Conservation (phyloP, 1,284 basidiomycete species). For the Bjerkandera adusta region DNA sequence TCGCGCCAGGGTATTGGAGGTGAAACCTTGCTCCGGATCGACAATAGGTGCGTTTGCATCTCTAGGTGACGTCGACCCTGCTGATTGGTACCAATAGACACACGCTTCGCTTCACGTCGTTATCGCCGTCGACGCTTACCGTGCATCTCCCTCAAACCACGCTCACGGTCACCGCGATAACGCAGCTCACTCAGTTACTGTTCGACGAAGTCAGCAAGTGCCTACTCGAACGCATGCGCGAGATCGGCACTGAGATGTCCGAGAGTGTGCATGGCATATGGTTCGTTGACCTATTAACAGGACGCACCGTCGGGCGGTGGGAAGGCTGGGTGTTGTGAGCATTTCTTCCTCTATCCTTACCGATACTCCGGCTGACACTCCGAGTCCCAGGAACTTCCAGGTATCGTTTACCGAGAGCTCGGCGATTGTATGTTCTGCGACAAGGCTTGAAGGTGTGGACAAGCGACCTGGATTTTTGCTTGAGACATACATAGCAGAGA, state of each 20-base stretch:
- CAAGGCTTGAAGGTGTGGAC: constrained; percentile 42
- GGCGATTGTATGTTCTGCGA: constrained; percentile 54
- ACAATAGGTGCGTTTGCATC: constrained; percentile 48
- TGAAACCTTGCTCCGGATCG: constrained; percentile 66
- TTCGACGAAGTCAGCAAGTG: constrained; percentile 70
- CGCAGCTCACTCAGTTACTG: constrained; percentile 72
- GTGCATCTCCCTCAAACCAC: constrained; percentile 77
- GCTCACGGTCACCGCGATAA: constrained; percentile 64
- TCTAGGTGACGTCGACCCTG: not conserved
- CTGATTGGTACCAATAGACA: constrained; percentile 43
- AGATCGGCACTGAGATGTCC: constrained; percentile 56
- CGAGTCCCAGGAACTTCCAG: constrained; percentile 54
- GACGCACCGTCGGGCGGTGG: constrained; percentile 74
- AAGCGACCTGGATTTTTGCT: constrained; percentile 36
- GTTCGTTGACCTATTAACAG: constrained; percentile 68
- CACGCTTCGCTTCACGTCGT: constrained; percentile 68
- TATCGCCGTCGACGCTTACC: constrained; percentile 66
- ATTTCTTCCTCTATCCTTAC: constrained; percentile 1
- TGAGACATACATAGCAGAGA: constrained; percentile 39
- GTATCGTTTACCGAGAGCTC: constrained; percentile 50
- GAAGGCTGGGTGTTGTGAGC: constrained; percentile 72
- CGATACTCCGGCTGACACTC: not conserved
- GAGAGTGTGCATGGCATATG: constrained; percentile 60
- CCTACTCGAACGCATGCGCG: constrained; percentile 64
- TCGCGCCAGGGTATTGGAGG: constrained; percentile 48